Percentiles rank a stretch among this genome's conserved stretches.
phyloP scores from a whole-genome alignment of 768 basidiomycete genomes.

The Lactarius tabidus region DNA sequence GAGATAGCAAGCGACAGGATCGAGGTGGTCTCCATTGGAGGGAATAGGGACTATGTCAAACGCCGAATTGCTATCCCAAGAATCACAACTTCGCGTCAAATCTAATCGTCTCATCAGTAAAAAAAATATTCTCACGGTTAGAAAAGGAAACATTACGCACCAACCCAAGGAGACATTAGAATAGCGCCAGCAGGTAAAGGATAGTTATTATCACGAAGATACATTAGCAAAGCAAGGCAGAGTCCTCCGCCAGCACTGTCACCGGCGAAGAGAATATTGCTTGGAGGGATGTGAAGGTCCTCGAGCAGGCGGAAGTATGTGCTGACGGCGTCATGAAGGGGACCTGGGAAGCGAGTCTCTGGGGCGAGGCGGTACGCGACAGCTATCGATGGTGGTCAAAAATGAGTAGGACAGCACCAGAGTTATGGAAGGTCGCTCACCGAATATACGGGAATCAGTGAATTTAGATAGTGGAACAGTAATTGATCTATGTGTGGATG shows the following conservation, averaged over 20 bases:
- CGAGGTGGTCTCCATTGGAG: conserved; percentile 72
- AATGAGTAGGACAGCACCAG: not conserved
- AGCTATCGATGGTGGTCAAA: conserved; percentile 42
- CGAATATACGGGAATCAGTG: conserved; percentile 85
- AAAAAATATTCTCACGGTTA: not conserved
- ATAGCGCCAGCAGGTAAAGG: conserved; percentile 82
- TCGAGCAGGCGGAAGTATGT: conserved; percentile 85
- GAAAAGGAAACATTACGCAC: conserved; percentile 45
- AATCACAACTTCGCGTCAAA: conserved; percentile 94
- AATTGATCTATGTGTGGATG: conserved; percentile 84
- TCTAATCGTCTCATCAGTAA: conserved; percentile 42
- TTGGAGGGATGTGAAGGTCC: conserved; percentile 85
- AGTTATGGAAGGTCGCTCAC: conserved; percentile 41
- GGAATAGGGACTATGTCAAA: conserved; percentile 81
- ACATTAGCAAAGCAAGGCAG: conserved; percentile 81
- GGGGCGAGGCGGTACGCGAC: conserved; percentile 95
- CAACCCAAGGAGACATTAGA: conserved; percentile 93
- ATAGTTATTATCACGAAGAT: conserved; percentile 89
- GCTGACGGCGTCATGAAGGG: conserved; percentile 77
- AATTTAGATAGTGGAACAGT: conserved; percentile 90
- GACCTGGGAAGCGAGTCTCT: conserved; percentile 91
- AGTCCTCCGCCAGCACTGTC: conserved; percentile 95
- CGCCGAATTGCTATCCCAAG: conserved; percentile 91
- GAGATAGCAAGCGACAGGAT: conserved; percentile 92
- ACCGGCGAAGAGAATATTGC: conserved; percentile 84